phyloP scores from a whole-genome alignment of 192 early-diverging fungal species.

The Coemansia sp. region DNA sequence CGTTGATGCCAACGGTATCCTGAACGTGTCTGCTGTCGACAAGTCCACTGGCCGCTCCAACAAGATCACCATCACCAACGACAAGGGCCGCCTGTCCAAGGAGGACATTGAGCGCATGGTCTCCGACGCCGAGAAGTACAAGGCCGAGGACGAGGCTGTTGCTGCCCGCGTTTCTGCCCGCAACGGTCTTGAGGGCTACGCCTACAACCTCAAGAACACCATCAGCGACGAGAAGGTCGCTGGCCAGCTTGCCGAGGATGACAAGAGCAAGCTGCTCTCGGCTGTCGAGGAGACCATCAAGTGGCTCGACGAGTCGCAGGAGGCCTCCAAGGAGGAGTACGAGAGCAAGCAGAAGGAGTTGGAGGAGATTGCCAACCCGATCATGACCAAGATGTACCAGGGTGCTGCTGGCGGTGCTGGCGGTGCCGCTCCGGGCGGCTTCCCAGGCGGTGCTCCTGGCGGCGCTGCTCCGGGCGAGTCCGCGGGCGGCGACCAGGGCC shows the following conservation, averaged over 20 bases:
- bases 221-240: constrained; percentile 77
- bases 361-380: constrained; percentile 91
- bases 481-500: constrained; percentile 54
- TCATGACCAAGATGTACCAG: constrained; percentile 95
- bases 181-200: constrained; percentile 95
- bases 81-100: constrained; percentile 97
- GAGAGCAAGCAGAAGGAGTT: constrained; percentile 93
- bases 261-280: constrained; percentile 84
- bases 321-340: constrained; percentile 98
- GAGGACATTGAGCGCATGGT: constrained; percentile 99
- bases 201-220: constrained; percentile 97
- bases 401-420: constrained; percentile 66
- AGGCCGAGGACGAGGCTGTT: constrained; percentile 94
- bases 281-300: constrained; percentile 89
- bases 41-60: constrained; percentile 92
- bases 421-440: constrained; percentile 53
- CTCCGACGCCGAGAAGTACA: constrained; percentile 89
- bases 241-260: constrained; percentile 74
- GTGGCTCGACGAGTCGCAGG: constrained; percentile 92
- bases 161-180: constrained; percentile 86
- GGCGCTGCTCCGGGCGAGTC: constrained; percentile 57
- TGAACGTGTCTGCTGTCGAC: constrained; percentile 91
- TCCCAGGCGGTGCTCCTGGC: constrained; percentile 58
- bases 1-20: constrained; percentile 96
- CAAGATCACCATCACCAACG: constrained; percentile 99